Base-by-base conservation (phyloP, 169 alveolate species). In the Eimeria praecox region DNA sequence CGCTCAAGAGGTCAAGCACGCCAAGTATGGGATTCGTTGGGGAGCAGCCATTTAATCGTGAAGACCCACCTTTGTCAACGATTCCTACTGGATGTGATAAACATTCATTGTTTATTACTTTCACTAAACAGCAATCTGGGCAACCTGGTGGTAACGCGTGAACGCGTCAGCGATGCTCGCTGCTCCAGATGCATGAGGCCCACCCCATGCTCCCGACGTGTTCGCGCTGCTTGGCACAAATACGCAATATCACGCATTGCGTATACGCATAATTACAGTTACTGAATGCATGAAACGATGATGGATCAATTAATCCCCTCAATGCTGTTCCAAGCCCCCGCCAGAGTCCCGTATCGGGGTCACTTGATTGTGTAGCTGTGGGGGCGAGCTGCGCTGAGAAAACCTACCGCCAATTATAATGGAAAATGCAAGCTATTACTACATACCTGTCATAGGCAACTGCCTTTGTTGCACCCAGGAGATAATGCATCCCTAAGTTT, bases 141-240 rank as follows among this genome's bases (percentile, higher is more conserved):
- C 88, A 78, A 27, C 64, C 64, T 18, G 27, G 24, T 14, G 66
- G n/a, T 44, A 24, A 78, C 69, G 46, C 88, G 24, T 9, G 64
- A 8, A 10, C 88, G 42, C 38, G 64, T 42, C 88, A 24, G 64
- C 59, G 88, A 12, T 83, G 71, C 91, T 56, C 91, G 71, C 91
- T 33, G 56, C 91, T 38, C 33, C 44, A 83, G 91, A 83, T 83
- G 91, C 24, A 33, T 38, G 42, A 10, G 27, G 30, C 77, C 56
- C 49, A 38, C 52, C 91, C 73, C 52, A 38, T 83, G 77, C 91
- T 83, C 27, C 12, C 0, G 22, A 35, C 69, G 30, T 83, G 91
- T 46, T 46, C 64, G 24, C 59, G 30, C 66, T 49, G 88, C 18
- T 44, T 2, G 52, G 66, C 46, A 46, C 1, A 78, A 78, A 22